Percentiles rank a stretch among this genome's conserved stretches.
Conservation (phyloP, 768 basidiomycete species). For the Lentinula edodes region DNA sequence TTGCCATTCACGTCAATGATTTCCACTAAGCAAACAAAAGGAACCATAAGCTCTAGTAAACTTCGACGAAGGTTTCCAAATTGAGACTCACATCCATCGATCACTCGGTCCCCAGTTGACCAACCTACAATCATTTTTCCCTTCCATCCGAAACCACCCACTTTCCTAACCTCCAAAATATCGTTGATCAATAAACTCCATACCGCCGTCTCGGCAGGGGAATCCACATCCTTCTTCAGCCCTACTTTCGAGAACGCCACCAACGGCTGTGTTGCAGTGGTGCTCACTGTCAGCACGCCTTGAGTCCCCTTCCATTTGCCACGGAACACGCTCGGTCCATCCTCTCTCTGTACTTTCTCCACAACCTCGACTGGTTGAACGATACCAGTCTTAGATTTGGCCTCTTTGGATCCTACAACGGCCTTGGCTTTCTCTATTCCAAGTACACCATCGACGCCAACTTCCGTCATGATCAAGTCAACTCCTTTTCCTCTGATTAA, state of each 20-base stretch:
- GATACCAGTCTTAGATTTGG: not conserved
- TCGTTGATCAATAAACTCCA: slow-evolving; percentile 24
- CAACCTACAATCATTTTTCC: slow-evolving; percentile 30
- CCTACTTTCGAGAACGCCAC: not conserved
- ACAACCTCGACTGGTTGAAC: not conserved
- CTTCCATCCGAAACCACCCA: slow-evolving; percentile 35
- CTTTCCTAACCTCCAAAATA: slow-evolving; percentile 23
- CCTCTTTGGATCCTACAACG: not conserved
- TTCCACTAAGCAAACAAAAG: slow-evolving; percentile 12
- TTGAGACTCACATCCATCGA: slow-evolving; percentile 14
- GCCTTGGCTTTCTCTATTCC: not conserved
- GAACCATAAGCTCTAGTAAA: not conserved
- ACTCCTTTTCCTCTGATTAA: not conserved
- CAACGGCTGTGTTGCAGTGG: not conserved
- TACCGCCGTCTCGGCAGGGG: slow-evolving; percentile 7
- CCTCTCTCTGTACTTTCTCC: not conserved
- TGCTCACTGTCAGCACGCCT: not conserved
- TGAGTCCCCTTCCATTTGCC: not conserved
- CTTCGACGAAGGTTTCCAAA: not conserved
- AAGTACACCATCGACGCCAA: not conserved
- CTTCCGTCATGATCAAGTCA: not conserved
- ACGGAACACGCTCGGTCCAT: not conserved
- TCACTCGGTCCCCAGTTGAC: slow-evolving; percentile 21
- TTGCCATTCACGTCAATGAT: slow-evolving; percentile 15
- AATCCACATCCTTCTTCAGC: not conserved